Percentiles rank a stretch among this genome's conserved stretches.
These are phyloP conservation scores for Plantago coronopus DNA, from an alignment of 305 asterid species.

Conservation along the genomic window DNA sequence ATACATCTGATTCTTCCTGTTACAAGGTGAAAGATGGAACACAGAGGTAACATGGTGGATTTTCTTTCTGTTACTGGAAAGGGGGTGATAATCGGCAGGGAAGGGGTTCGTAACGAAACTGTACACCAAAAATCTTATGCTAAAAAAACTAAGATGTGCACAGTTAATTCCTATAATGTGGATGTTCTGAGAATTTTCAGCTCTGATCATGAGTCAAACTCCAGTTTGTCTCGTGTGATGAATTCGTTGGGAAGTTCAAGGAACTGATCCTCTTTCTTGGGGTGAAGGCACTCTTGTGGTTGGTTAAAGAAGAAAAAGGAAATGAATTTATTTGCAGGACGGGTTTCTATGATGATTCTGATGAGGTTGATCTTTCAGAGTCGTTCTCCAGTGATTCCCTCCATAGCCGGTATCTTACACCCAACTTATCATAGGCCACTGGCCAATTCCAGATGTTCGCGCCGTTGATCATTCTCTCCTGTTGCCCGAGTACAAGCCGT, in stretches of 20 bases:
- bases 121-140: conserved; percentile 38
- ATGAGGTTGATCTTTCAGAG: conserved; percentile 37
- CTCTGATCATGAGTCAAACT: conserved; percentile 18
- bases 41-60: conserved; percentile 18
- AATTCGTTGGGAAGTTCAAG: conserved; percentile 12
- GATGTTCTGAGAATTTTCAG: conserved; percentile 22
- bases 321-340: conserved; percentile 7
- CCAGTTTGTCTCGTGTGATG: conserved; percentile 5
- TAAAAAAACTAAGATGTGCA: conserved; percentile 25
- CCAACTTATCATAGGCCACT: conserved; percentile 79
- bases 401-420: conserved; percentile 87
- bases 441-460: conserved; percentile 84
- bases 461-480: conserved; percentile 74
- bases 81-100: conserved; percentile 3
- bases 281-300: conserved; percentile 4
- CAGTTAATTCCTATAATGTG: conserved; percentile 32
- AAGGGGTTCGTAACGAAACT: conserved; percentile 28
- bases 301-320: conserved; percentile 21
- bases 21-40: conserved; percentile 13
- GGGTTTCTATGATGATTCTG: conserved; percentile 33
- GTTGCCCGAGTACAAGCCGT: conserved; percentile 82
- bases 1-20: conserved; percentile 17
- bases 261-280: conserved; percentile 22
- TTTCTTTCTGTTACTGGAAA: conserved; percentile 14
- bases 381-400: conserved; percentile 72